These are phyloP conservation scores for Brasilioporus rufonigricans DNA, from an alignment of 768 basidiomycete genomes.

Conservation along the genomic window DNA sequence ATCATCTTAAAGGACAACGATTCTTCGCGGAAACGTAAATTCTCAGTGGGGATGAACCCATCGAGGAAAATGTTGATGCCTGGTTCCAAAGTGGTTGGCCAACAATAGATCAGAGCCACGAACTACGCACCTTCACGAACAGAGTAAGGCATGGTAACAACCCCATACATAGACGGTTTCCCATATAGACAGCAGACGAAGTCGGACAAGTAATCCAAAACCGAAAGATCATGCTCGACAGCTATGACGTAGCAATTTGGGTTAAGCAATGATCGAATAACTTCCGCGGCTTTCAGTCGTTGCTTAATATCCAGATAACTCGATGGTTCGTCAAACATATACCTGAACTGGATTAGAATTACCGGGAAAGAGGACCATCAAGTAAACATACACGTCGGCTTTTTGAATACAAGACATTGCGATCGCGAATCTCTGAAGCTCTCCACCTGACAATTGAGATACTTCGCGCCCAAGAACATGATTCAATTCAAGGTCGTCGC, in stretches of 20 bases:
- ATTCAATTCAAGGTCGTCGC: constrained; percentile 83
- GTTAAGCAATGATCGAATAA: constrained; percentile 82
- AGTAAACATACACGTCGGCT: constrained; percentile 82
- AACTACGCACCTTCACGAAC: constrained; percentile 82
- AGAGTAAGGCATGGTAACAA: constrained; percentile 98
- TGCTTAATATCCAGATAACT: constrained; percentile 97
- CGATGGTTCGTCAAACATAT: constrained; percentile 99
- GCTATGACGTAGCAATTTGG: constrained; percentile 92
- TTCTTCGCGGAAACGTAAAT: constrained; percentile 96
- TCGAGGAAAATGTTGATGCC: constrained; percentile 99
- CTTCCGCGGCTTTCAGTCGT: constrained; percentile 90
- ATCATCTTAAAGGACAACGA: constrained; percentile 96
- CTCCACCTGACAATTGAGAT: constrained; percentile 88
- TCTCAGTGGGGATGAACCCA: constrained; percentile 98
- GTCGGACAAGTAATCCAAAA: constrained; percentile 97
- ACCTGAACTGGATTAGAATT: constrained; percentile 44
- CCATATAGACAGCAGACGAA: constrained; percentile 98
- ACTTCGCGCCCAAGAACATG: constrained; percentile 86
- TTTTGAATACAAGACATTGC: constrained; percentile 94
- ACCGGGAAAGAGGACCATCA: neutral
- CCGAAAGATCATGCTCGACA: constrained; percentile 98
- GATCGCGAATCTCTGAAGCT: constrained; percentile 96
- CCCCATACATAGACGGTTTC: constrained; percentile 95
- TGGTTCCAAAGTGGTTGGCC: constrained; percentile 28
- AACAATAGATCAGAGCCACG: neutral